Conservation (phyloP, 2,329 filamentous ascomycete species). For the Calycina marina region DNA sequence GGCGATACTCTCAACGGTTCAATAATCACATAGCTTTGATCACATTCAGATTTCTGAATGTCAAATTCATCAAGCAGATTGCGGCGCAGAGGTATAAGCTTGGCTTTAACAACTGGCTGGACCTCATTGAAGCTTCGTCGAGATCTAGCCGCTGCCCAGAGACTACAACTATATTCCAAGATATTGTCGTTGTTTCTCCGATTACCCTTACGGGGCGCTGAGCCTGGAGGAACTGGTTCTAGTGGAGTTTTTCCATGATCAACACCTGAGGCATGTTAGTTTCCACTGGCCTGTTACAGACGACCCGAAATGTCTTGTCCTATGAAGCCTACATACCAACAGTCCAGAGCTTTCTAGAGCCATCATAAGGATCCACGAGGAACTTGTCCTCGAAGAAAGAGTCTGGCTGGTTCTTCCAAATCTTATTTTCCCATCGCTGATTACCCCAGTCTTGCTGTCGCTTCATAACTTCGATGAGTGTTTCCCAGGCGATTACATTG, state of each 20-base stretch:
- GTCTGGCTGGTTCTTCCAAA: conserved; percentile 24
- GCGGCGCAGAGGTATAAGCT: conserved; percentile 60
- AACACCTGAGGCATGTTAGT: no score
- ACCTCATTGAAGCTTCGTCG: conserved; percentile 40
- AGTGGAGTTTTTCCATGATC: conserved; percentile 44
- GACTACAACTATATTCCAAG: conserved; percentile 69
- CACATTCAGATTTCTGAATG: conserved; percentile 29
- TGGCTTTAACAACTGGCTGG: conserved; percentile 71
- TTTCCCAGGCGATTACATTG: conserved; percentile 44
- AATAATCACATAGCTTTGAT: conserved; percentile 49
- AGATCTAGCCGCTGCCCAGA: conserved; percentile 46
- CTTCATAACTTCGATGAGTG: conserved; percentile 29
- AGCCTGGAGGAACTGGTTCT: conserved; percentile 48
- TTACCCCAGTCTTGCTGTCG: conserved; percentile 25
- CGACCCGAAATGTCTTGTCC: no score
- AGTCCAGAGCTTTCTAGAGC: conserved; percentile 46
- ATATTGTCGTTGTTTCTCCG: conserved; percentile 42
- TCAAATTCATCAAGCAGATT: conserved; percentile 65
- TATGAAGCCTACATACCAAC: no score
- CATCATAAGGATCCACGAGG: conserved; percentile 42
- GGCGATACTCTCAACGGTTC: conserved; percentile 65
- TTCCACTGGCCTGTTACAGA: no score
- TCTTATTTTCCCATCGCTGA: conserved; percentile 20
- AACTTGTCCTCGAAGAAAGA: conserved; percentile 38
- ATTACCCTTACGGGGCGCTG: conserved; percentile 31